A percentile compares a stretch with the other conserved stretches of the same genome.
Evolutionary conservation across 345 rosid genomes (phyloP).

Genomic region (Jatropha curcas): DNA sequence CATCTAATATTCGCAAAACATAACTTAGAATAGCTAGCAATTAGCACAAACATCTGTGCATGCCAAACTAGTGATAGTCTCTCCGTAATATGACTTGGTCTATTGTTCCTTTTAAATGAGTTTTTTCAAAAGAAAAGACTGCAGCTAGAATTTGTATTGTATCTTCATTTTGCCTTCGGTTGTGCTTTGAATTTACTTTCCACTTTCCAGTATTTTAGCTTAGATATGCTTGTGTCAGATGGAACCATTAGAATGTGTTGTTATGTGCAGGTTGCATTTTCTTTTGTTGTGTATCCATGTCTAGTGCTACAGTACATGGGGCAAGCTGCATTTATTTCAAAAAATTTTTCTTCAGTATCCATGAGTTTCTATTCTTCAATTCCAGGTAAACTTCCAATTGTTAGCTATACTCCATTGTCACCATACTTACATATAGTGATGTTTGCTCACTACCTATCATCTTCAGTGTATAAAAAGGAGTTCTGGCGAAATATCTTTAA

Average conservation of each 20-base stretch:
- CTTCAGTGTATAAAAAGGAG: constrained; percentile 5
- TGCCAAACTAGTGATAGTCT: neutral
- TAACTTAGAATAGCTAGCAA: neutral
- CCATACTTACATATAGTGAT: neutral
- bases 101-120: neutral
- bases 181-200: neutral
- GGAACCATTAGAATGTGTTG: neutral
- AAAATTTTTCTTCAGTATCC: constrained; percentile 58
- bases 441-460: neutral
- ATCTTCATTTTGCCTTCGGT: neutral
- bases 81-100: neutral
- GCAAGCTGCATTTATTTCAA: constrained; percentile 91
- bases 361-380: constrained; percentile 78
- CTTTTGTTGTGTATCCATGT: constrained; percentile 79
- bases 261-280: constrained; percentile 70
- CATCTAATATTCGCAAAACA: neutral
- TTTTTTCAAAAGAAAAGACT: neutral
- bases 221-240: neutral
- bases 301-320: constrained; percentile 99
- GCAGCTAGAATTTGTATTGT: neutral
- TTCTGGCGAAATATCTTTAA: neutral
- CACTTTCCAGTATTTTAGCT: neutral
- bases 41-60: neutral
- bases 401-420: neutral
- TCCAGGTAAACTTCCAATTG: constrained; percentile 58